A percentile compares a stretch with the other conserved stretches of the same genome.
Evolutionary conservation across 2,329 filamentous ascomycete species (phyloP).

Genomic region (Orbilia ellipsospora): DNA sequence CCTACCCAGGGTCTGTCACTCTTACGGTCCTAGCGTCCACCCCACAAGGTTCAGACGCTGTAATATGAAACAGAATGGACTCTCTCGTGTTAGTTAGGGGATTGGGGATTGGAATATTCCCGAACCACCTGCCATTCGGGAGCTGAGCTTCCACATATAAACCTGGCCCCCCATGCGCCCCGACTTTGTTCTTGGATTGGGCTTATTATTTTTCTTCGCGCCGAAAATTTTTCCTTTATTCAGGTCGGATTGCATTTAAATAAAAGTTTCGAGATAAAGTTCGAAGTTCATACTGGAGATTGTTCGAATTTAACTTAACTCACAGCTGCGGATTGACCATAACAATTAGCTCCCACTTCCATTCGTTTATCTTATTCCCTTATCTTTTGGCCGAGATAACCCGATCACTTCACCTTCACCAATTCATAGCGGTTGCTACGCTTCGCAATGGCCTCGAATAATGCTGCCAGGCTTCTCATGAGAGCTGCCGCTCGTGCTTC

Average conservation of each 20-base stretch:
- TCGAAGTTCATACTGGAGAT: neutral
- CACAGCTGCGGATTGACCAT: too few relatives aligned
- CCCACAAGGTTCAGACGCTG: neutral
- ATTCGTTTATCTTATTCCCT: constrained; percentile 4
- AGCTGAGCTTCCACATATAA: constrained; percentile 21
- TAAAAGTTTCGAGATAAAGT: neutral
- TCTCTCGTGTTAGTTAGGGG: neutral
- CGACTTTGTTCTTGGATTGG: neutral
- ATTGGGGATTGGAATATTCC: constrained; percentile 39
- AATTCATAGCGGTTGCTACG: neutral
- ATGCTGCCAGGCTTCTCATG: constrained; percentile 42
- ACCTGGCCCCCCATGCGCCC: constrained; percentile 27
- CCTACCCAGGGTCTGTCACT: constrained; percentile 16
- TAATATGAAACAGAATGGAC: constrained; percentile 15
- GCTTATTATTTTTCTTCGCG: constrained; percentile 5
- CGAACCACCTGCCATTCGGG: constrained; percentile 52
- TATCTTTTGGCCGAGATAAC: constrained; percentile 8
- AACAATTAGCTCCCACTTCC: too few relatives aligned
- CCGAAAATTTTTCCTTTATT: constrained; percentile 21
- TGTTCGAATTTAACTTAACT: constrained; percentile 1
- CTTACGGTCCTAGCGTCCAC: constrained; percentile 24
- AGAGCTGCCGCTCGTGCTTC: constrained; percentile 48
- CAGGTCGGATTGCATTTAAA: neutral
- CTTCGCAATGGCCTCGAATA: constrained; percentile 48
- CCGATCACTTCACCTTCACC: constrained; percentile 6